These are phyloP conservation scores for Globisporangium nagaii DNA, from an alignment of 352 stramenopile genomes.

Conservation along the genomic window DNA sequence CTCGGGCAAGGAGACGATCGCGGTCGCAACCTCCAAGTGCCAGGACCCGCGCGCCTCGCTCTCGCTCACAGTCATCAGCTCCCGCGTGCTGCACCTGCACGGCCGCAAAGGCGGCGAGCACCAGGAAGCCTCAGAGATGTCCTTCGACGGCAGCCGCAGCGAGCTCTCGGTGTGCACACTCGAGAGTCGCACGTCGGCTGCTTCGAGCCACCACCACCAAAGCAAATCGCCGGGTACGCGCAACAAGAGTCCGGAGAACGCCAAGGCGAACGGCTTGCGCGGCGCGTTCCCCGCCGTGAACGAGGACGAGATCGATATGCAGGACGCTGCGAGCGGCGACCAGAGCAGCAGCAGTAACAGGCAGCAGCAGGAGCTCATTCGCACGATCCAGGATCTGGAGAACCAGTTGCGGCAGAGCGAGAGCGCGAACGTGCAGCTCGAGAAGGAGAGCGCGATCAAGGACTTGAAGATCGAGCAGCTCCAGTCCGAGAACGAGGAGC, in stretches of 20 bases:
- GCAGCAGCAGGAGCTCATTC: constrained; percentile 30
- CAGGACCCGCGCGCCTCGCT: constrained; percentile 56
- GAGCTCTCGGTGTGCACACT: constrained; percentile 60
- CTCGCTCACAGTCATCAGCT: constrained; percentile 53
- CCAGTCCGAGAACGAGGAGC: constrained; percentile 26
- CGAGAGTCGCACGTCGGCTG: constrained; percentile 44
- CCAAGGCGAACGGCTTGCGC: constrained; percentile 9
- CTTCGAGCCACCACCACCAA: constrained; percentile 19
- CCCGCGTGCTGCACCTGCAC: constrained; percentile 25
- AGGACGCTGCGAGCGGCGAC: neutral
- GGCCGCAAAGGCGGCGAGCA: constrained; percentile 2
- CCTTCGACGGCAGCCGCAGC: constrained; percentile 48
- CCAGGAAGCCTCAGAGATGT: constrained; percentile 31
- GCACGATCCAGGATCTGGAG: constrained; percentile 43
- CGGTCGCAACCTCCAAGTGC: constrained; percentile 51
- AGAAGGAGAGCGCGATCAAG: constrained; percentile 41
- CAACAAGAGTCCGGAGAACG: constrained; percentile 7
- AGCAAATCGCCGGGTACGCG: constrained; percentile 9
- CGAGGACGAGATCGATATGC: constrained; percentile 11
- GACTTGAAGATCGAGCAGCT: constrained; percentile 41
- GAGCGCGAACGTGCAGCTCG: constrained; percentile 45
- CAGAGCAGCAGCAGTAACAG: constrained; percentile 14
- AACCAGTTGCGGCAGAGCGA: constrained; percentile 48
- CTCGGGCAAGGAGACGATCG: constrained; percentile 56
- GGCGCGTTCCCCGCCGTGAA: constrained; percentile 3